Conservation (phyloP, 2,329 filamentous ascomycete genomes). For the Monosporascus sp. region DNA sequence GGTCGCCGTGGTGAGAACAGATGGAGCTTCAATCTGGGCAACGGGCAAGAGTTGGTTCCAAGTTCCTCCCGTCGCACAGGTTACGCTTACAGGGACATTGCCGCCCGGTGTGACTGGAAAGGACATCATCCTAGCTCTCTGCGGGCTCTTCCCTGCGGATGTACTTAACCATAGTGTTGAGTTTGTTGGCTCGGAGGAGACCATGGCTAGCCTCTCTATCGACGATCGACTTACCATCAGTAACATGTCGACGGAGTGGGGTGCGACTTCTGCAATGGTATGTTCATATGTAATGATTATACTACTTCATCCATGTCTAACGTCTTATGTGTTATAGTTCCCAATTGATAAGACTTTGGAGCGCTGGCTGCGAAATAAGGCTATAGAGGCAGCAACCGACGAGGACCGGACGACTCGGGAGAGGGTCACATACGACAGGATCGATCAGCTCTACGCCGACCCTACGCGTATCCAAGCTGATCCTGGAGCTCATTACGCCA, state of each 20-base stretch:
- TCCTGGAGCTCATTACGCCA: slow-evolving; percentile 73
- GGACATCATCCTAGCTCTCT: slow-evolving; percentile 87
- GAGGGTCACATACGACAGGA: slow-evolving; percentile 65
- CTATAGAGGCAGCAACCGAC: slow-evolving; percentile 63
- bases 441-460: slow-evolving; percentile 68
- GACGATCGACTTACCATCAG: slow-evolving; percentile 69
- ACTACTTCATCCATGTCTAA: no score
- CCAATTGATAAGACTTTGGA: slow-evolving; percentile 71
- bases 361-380: slow-evolving; percentile 71
- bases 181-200: slow-evolving; percentile 76
- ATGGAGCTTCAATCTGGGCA: slow-evolving; percentile 81
- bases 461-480: slow-evolving; percentile 58
- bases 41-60: slow-evolving; percentile 85
- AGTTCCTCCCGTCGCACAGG: slow-evolving; percentile 75
- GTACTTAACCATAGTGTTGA: slow-evolving; percentile 90
- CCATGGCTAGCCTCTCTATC: slow-evolving; percentile 64
- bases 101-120: slow-evolving; percentile 83
- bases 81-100: slow-evolving; percentile 70
- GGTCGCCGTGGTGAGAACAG: slow-evolving; percentile 78
- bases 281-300: no score
- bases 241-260: slow-evolving; percentile 84
- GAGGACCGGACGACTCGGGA: slow-evolving; percentile 39
- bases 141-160: slow-evolving; percentile 77
- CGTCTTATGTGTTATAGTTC: slow-evolving; percentile 57
- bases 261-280: slow-evolving; percentile 36